Evolutionary conservation across 306 rosid genomes (phyloP), one percentile per base, ranked within the genome.

Genomic region (Vigna trinervia): DNA sequence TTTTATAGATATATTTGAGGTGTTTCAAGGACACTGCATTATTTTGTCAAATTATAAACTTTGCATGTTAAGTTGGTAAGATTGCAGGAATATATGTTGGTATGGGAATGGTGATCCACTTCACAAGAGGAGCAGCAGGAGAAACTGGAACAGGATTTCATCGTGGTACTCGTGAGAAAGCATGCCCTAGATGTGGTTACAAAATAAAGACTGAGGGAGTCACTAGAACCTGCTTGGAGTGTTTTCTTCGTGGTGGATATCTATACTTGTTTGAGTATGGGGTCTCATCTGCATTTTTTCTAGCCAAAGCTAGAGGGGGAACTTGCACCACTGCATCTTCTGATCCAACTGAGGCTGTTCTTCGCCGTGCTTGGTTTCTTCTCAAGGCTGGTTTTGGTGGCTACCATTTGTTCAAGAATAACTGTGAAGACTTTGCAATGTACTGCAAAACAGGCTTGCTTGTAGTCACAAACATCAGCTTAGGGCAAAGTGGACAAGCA

Each of bases 361-460:
- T 94, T 46, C 82, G 66, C 61, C 94, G 92, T 0, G 85, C 96
- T 15, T 67, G 48, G 30, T 89, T 68, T 78, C 97, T 92, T 65
- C 92, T 83, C 34, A 61, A 86, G 36, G 89, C 85, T 38, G 97
- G 96, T 48, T 92, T 92, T 65, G 95, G 93, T 4, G 66, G 28
- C 75, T 90, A 88, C 68, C 7, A 87, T 68, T 41, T 85, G 19
- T 88, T 86, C 84, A 88, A 82, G 79, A 92, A 90, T 65, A 94
- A 92, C 78, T 90, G 96, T 23, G 92, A 94, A 73, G 90, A 92
- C 81, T 94, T 92, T 52, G 95, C 97, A 2, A 84, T 90, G 52
- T 94, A 94, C 80, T 94, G 96, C 83, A 94, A 94, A 82, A 94
- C 96, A 5, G 95, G 93, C 0, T 71, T 92, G 83, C 88, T 88